A percentile compares a stretch with the other conserved stretches of the same genome.
phyloP scores from a whole-genome alignment of 2,329 filamentous ascomycete genomes.

The Diaporthe ampelina region DNA sequence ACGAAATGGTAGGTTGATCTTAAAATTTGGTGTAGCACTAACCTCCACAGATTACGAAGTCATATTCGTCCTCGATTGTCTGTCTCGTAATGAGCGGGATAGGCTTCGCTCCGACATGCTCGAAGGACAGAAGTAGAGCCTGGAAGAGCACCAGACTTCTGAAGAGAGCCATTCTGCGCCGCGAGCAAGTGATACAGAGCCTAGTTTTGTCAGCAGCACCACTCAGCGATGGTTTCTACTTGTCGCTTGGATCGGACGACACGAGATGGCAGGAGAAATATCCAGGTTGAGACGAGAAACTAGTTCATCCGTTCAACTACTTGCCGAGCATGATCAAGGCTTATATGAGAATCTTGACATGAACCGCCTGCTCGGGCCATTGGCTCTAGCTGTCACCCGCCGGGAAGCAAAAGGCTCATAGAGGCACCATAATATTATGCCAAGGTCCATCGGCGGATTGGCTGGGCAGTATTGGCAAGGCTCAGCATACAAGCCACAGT shows the following conservation, averaged over 20 bases:
- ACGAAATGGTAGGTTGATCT: background rate
- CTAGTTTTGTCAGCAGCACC: background rate
- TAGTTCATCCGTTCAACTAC: background rate
- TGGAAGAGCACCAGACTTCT: background rate
- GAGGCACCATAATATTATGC: constrained; percentile 10
- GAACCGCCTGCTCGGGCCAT: background rate
- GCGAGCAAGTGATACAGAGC: background rate
- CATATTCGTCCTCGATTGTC: constrained; percentile 5
- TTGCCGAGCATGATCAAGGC: constrained; percentile 2
- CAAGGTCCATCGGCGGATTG: constrained; percentile 17
- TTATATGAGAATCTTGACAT: constrained; percentile 26
- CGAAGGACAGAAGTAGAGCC: background rate
- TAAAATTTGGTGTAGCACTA: background rate
- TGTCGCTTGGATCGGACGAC: background rate
- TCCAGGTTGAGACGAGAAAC: background rate
- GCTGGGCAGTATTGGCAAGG: constrained; percentile 27
- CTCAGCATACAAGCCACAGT: constrained; percentile 21
- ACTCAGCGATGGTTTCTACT: background rate
- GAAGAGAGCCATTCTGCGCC: constrained; percentile 7
- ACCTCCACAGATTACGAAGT: constrained; percentile 31
- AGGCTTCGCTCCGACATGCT: background rate
- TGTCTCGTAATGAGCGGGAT: constrained; percentile 2
- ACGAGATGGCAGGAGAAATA: background rate
- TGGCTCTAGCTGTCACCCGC: too few species aligned
- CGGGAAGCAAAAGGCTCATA: constrained; percentile 20